Conservation (phyloP, 805 yeast species). For the Metahyphopichia silvanorum region DNA sequence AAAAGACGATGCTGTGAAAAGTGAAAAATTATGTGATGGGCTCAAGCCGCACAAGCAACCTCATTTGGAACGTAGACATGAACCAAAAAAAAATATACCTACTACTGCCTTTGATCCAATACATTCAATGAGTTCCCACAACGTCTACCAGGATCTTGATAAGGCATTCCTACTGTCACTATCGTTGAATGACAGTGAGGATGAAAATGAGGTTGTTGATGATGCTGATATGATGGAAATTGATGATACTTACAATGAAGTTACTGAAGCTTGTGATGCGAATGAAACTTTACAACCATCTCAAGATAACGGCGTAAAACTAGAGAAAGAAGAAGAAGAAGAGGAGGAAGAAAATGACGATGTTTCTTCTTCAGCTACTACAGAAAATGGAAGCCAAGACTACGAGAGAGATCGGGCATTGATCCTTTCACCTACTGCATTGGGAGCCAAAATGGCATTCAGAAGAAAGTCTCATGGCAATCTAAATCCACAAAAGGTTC, state of each 20-base stretch:
- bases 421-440: slow-evolving; percentile 34
- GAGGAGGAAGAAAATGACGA: slow-evolving; percentile 4
- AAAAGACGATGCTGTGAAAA: no score
- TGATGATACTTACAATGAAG: slow-evolving; percentile 10
- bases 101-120: no score
- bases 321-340: no score
- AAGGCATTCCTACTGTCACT: slow-evolving; percentile 20
- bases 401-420: slow-evolving; percentile 5
- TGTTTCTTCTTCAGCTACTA: neutral
- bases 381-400: slow-evolving; percentile 1
- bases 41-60: no score
- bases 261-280: slow-evolving; percentile 2
- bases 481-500: slow-evolving; percentile 5
- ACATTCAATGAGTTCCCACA: no score
- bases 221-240: slow-evolving; percentile 20
- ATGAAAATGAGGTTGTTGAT: neutral
- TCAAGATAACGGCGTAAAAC: no score
- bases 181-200: slow-evolving; percentile 18
- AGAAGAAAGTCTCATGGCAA: slow-evolving; percentile 7
- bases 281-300: no score
- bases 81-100: no score
- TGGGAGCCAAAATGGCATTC: slow-evolving; percentile 40
- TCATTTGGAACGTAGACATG: no score
- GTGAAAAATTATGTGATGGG: no score
- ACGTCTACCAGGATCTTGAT: slow-evolving; percentile 14